phyloP scores from a whole-genome alignment of 2,329 filamentous ascomycete species.

The Diaporthe aspalathi region DNA sequence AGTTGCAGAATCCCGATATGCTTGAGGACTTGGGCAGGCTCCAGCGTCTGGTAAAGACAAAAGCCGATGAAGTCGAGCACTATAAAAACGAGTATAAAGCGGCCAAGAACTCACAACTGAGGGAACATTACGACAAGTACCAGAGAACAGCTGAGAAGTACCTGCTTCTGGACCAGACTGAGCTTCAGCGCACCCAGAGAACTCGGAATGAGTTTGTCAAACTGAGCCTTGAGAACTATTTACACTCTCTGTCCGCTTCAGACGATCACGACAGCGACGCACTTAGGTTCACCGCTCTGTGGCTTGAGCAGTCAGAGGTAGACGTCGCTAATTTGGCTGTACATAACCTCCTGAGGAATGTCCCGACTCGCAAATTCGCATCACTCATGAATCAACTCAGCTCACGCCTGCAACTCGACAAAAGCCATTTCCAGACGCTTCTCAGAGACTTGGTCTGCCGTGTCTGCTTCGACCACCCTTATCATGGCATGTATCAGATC shows the following conservation, averaged over 20 bases:
- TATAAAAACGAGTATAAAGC: conserved; percentile 25
- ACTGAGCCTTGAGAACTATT: conserved; percentile 91
- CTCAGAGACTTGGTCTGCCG: conserved; percentile 79
- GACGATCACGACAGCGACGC: conserved; percentile 91
- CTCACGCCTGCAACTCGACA: conserved; percentile 83
- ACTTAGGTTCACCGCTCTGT: conserved; percentile 91
- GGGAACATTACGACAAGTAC: conserved; percentile 70
- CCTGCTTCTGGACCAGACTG: conserved; percentile 89
- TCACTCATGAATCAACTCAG: conserved; percentile 94
- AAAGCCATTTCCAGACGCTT: conserved; percentile 78
- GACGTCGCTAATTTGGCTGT: conserved; percentile 83
- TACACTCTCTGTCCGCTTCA: conserved; percentile 84
- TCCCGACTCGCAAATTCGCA: conserved; percentile 93
- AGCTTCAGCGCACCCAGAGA: conserved; percentile 81
- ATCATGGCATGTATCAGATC: conserved; percentile 97
- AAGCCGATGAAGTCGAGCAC: conserved; percentile 78
- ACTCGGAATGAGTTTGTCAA: conserved; percentile 86
- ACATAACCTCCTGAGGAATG: conserved; percentile 73
- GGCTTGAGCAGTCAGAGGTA: conserved; percentile 88
- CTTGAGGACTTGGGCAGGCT: conserved; percentile 87
- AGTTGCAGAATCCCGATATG: conserved; percentile 87
- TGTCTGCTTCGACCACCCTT: conserved; percentile 93
- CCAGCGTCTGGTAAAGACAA: conserved; percentile 81
- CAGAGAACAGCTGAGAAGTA: conserved; percentile 83
- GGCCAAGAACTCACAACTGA: conserved; percentile 63